Conservation (phyloP, 257 asterid genomes). For the Jasminum sambac region DNA sequence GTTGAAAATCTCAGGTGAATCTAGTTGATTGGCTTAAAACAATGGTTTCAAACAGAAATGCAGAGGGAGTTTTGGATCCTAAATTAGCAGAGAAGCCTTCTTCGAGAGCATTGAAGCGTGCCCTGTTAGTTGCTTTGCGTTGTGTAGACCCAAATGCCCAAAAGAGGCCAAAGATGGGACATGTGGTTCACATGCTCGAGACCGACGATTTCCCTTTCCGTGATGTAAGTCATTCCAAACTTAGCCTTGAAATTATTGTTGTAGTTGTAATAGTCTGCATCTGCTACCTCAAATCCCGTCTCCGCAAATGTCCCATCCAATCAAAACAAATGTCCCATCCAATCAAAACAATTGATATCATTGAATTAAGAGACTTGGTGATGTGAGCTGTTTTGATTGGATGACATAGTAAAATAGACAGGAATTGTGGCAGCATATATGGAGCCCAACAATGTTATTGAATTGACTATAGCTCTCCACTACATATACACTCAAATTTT, state of each 20-base stretch:
- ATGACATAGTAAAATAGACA: too few relatives aligned
- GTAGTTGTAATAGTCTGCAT: too few relatives aligned
- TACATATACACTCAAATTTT: neutral
- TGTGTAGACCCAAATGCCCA: constrained; percentile 85
- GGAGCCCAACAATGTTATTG: neutral
- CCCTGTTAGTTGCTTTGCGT: constrained; percentile 76
- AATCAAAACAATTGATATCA: too few relatives aligned
- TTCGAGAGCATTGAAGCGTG: constrained; percentile 76
- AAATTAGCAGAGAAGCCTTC: constrained; percentile 71
- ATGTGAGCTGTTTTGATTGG: too few relatives aligned
- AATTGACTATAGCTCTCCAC: neutral
- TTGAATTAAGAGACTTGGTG: too few relatives aligned
- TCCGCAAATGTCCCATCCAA: too few relatives aligned
- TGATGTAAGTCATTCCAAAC: constrained; percentile 47
- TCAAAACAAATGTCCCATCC: too few relatives aligned
- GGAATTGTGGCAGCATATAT: neutral
- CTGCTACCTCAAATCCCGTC: too few relatives aligned
- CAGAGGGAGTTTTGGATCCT: constrained; percentile 89
- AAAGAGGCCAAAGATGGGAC: constrained; percentile 94
- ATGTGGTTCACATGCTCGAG: constrained; percentile 91
- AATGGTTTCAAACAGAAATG: constrained; percentile 76
- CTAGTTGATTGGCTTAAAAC: constrained; percentile 88
- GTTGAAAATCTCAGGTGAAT: constrained; percentile 51
- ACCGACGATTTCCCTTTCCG: constrained; percentile 87
- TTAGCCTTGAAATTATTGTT: too few relatives aligned